Base-by-base conservation (phyloP, 2,329 filamentous ascomycete species). In the Aphanoascus verrucosus region DNA sequence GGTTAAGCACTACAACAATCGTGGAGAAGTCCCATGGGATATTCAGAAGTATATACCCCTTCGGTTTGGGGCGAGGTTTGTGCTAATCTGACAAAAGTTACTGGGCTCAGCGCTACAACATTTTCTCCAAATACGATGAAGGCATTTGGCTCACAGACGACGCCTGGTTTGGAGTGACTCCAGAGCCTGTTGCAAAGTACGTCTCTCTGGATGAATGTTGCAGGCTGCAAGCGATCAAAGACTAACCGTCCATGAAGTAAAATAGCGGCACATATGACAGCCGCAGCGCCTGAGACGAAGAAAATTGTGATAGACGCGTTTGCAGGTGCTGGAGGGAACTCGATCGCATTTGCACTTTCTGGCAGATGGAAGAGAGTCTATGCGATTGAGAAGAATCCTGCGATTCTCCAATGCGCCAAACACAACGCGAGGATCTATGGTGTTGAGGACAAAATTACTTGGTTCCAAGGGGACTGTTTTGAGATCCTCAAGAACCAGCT, bases 161-260 rank as follows among this genome's bases (percentile, higher is more conserved):
- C 70, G 86, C 89, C 52, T 98, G 93, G 93, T 98, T 93, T 67
- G 93, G 90, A 53, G 90, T 97, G 6, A 98, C 94, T 0, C 90
- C 93, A 12, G 91, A 98, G 68, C 86, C 87, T 3, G 81, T 98
- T 28, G 93, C 93, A 56, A 82, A 78, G 87, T 93, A 74, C 63
- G 76, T 35, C 31, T 31, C 35, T 12, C 6, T 17, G 19, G 12
- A 44, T 1, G 15, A 44, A 11, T 19, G 12, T 44, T 19, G 9
- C 12, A 8, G 15, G 32, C 12, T 37, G n/a, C 15, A n/a, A 49
- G 41, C 2, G 32, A 12, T 20, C 19, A 37, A 4, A 6, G 1
- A n/a, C 32, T 42, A 15, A 49, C 23, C 11, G 37, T 11, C 31
- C 19, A 14, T 40, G 20, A 57, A 85, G 86, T 55, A 82, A 84